Conservation (phyloP, 108 stramenopile species). For the Pelagomonas calceolata region DNA sequence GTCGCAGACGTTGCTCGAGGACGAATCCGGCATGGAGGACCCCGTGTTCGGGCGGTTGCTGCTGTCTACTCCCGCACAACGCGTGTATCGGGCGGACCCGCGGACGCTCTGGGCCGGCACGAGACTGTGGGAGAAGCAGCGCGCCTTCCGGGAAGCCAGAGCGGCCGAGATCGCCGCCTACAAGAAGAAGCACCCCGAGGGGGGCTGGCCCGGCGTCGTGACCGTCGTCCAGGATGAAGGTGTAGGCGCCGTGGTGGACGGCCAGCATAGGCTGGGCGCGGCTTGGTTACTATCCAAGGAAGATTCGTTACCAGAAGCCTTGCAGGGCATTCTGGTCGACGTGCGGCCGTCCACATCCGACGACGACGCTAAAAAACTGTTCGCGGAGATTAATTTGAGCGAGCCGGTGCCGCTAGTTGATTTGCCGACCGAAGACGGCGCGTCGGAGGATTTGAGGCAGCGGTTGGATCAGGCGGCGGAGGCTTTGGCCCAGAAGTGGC, state of each 20-base stretch:
- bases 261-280: constrained; percentile 78
- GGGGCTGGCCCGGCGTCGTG: constrained; percentile 65
- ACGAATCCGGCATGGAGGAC: no score
- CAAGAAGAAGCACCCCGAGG: constrained; percentile 48
- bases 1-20: no score
- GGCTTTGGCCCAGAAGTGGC: constrained; percentile 31
- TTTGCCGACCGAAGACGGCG: constrained; percentile 35
- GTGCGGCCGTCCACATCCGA: constrained; percentile 34
- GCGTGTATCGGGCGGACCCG: not conserved
- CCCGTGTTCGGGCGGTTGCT: not conserved
- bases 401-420: constrained; percentile 70
- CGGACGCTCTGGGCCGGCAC: not conserved
- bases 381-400: constrained; percentile 73
- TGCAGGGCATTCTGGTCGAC: constrained; percentile 62
- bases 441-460: constrained; percentile 13
- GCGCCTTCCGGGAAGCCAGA: constrained; percentile 59
- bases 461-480: constrained; percentile 53
- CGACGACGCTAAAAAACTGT: constrained; percentile 42
- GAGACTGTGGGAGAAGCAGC: constrained; percentile 56
- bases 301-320: constrained; percentile 14
- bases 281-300: constrained; percentile 49
- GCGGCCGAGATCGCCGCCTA: constrained; percentile 55
- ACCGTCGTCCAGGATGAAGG: constrained; percentile 38
- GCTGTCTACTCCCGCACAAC: not conserved
- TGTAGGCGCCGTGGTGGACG: constrained; percentile 46